phyloP scores from a whole-genome alignment of 306 rosid genomes.

The Vicia faba region DNA sequence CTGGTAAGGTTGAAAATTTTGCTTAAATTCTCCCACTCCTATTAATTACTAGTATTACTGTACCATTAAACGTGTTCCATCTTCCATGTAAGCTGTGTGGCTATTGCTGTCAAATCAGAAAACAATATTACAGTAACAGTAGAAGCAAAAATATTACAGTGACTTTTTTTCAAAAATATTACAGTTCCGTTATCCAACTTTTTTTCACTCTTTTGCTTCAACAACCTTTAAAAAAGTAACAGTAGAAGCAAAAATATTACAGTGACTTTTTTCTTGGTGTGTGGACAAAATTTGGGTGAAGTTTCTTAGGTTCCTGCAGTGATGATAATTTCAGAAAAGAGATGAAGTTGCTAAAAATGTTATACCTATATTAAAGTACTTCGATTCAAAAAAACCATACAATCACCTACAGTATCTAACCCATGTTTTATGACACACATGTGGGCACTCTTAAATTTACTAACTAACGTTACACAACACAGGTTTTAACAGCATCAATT shows the following conservation, averaged over 20 bases:
- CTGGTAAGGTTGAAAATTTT: no score
- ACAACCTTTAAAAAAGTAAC: not conserved
- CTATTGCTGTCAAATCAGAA: slow-evolving; percentile 3
- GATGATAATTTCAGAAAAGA: not conserved
- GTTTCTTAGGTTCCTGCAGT: not conserved
- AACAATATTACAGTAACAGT: no score
- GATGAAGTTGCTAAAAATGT: slow-evolving; percentile 5
- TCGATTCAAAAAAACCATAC: not conserved
- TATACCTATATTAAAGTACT: not conserved
- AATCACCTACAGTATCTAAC: not conserved
- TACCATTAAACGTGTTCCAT: slow-evolving; percentile 19
- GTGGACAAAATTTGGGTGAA: slow-evolving; percentile 1
- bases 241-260: not conserved
- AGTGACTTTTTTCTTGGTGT: slow-evolving; percentile 8
- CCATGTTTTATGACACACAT: not conserved
- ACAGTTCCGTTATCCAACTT: no score
- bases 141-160: no score
- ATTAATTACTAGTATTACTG: no score
- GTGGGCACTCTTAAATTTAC: not conserved
- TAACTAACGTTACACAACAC: slow-evolving; percentile 34
- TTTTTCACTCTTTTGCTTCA: not conserved
- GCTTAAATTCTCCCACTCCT: no score
- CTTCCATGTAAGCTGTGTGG: slow-evolving; percentile 11
- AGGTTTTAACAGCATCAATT: slow-evolving; percentile 75
- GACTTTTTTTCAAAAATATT: no score